Conservation (phyloP, 352 stramenopile genomes). For the Peronospora destructor region DNA sequence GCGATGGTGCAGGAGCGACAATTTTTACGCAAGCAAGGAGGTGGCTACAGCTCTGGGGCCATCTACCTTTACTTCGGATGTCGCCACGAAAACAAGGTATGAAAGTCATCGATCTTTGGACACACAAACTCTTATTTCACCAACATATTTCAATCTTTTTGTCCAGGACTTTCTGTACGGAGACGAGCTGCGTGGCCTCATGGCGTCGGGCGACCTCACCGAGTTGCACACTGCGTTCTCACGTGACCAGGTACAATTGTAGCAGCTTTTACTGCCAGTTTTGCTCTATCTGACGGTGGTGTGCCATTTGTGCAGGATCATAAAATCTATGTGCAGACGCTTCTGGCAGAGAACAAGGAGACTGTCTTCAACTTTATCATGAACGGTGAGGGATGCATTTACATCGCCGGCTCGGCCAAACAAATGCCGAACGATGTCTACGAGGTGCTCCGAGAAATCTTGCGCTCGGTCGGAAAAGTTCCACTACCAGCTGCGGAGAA, state of each 20-base stretch:
- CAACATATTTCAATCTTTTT: constrained; percentile 1
- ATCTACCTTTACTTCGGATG: constrained; percentile 86
- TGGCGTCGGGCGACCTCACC: constrained; percentile 45
- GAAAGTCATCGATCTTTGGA: background rate
- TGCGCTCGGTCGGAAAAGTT: constrained; percentile 70
- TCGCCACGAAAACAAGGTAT: constrained; percentile 70
- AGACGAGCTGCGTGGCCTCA: constrained; percentile 57
- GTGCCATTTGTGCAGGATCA: constrained; percentile 27
- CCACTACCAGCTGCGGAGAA: constrained; percentile 53
- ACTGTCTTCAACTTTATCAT: constrained; percentile 63
- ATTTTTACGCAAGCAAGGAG: constrained; percentile 31
- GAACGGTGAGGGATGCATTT: constrained; percentile 57
- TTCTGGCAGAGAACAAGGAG: constrained; percentile 76
- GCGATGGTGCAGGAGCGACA: constrained; percentile 83
- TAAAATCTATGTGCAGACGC: constrained; percentile 90
- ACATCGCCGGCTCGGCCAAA: constrained; percentile 87
- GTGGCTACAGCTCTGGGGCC: constrained; percentile 12
- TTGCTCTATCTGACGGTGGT: background rate
- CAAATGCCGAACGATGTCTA: constrained; percentile 89
- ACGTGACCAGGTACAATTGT: constrained; percentile 59
- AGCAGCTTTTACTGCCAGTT: background rate
- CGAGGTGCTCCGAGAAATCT: constrained; percentile 81
- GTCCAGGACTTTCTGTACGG: constrained; percentile 84
- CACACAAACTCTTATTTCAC: background rate
- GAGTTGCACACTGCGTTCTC: constrained; percentile 87